These are phyloP conservation scores for Berkeleyomyces rouxiae DNA, from an alignment of 2,329 filamentous ascomycete genomes.

Conservation along the genomic window DNA sequence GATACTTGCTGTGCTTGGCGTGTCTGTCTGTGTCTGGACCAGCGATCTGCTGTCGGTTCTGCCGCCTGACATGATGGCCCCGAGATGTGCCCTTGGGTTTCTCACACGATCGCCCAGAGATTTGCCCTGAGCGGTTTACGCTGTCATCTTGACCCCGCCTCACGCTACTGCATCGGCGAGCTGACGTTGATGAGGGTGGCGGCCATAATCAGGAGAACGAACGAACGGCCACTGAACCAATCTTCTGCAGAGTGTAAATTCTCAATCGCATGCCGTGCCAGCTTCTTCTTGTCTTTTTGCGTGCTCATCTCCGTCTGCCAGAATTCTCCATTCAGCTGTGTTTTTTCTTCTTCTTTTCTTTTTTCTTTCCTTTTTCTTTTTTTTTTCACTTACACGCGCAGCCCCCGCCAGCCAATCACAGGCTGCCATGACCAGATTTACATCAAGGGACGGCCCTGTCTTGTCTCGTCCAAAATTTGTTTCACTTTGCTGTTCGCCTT, in stretches of 20 bases:
- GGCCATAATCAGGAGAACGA: too few species aligned
- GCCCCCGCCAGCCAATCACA: too few species aligned
- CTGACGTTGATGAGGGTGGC: too few species aligned
- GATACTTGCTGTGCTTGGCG: too few species aligned
- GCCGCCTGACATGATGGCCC: too few species aligned
- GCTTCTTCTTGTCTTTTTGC: too few species aligned
- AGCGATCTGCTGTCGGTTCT: background rate
- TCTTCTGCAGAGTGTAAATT: too few species aligned
- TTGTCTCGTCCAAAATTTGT: slow-evolving; percentile 1
- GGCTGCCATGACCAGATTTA: background rate
- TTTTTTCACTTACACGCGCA: background rate
- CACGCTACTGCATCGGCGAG: background rate
- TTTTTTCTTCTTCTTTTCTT: background rate
- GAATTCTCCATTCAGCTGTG: background rate
- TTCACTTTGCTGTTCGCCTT: background rate
- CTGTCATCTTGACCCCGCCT: background rate
- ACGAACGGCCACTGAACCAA: too few species aligned
- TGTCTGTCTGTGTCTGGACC: background rate
- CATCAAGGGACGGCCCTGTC: background rate
- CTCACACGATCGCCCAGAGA: background rate
- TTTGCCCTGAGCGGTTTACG: background rate
- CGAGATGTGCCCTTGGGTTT: background rate
- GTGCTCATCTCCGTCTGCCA: background rate
- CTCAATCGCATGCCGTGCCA: too few species aligned
- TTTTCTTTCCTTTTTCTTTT: background rate